Base-by-base conservation (phyloP, 345 rosid genomes). In the Eucalyptus virginea region DNA sequence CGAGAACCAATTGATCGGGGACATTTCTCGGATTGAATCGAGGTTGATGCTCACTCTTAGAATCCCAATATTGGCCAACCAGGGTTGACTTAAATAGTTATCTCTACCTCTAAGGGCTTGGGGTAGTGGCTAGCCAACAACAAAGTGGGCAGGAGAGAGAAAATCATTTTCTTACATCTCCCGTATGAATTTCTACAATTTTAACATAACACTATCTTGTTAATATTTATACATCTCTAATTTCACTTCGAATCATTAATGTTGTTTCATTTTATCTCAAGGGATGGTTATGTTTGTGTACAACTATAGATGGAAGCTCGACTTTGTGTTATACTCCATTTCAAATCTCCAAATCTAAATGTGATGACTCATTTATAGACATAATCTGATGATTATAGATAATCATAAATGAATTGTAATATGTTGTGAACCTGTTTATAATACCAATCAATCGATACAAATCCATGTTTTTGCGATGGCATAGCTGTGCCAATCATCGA, bases 381-480 rank as follows among this genome's bases (percentile, higher is more conserved):
- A 2, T 19, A 6, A 18, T 10, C 0, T 1, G 0, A 19, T 42
- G 4, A 34, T 11, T 12, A 18, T 8, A 9, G 2, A 69, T 34
- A 17, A 3, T 42, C 4, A 18, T 72, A 37, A 52, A 52, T 52
- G 24, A 52, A 9, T 19, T 1, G 0, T 52, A 19, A 26, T 60
- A 12, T 26, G 3, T n/a, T 0, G 2, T 8, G 37, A 6, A n/a
- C 5, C 18, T 16, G 1, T 30, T 4, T 30, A 30, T n/a, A 30
- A n/a, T 15, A n/a, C 2, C 11, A 3, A 6, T n/a, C 0, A 10
- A 65, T n/a, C 0, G 2, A 15, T 16, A 65, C 37, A 14, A n/a
- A n/a, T n/a, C 6, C 19, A 65, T 65, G 19, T 30, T 65, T 14
- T 65, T 17, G 4, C 19, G 5, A 65, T 30, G 69, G 34, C 69